phyloP scores from a whole-genome alignment of 2,329 filamentous ascomycete species.

The Bipolaris sorokiniana region DNA sequence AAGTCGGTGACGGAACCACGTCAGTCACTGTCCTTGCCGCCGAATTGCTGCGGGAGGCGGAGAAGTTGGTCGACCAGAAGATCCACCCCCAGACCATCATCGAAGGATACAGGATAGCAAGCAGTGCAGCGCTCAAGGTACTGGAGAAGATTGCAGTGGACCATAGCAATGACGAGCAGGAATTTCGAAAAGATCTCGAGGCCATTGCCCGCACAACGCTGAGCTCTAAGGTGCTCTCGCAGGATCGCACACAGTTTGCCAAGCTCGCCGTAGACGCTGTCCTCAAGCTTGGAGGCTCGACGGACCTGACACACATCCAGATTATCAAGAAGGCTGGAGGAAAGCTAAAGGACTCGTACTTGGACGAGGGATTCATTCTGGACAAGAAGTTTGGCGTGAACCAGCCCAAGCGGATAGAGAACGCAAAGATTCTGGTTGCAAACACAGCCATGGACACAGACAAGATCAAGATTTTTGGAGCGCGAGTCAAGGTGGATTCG shows the following conservation, averaged over 20 bases:
- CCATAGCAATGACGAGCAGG: slow-evolving; percentile 80
- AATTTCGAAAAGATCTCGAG: slow-evolving; percentile 87
- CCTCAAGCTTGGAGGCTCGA: slow-evolving; percentile 84
- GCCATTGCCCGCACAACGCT: slow-evolving; percentile 93
- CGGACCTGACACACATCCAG: slow-evolving; percentile 96
- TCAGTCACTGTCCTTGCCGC: slow-evolving; percentile 96
- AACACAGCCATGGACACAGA: slow-evolving; percentile 99
- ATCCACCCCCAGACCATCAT: slow-evolving; percentile 99
- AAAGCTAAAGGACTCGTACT: slow-evolving; percentile 95
- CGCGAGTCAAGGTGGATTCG: slow-evolving; percentile 92
- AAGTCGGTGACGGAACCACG: slow-evolving; percentile 96
- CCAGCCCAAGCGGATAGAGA: slow-evolving; percentile 95
- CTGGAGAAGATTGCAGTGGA: slow-evolving; percentile 86
- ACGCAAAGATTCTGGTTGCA: slow-evolving; percentile 96
- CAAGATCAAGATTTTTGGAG: slow-evolving; percentile 99
- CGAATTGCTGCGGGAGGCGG: slow-evolving; percentile 92
- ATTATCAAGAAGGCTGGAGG: slow-evolving; percentile 99
- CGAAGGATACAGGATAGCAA: slow-evolving; percentile 97
- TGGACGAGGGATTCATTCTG: slow-evolving; percentile 97
- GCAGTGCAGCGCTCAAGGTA: slow-evolving; percentile 81
- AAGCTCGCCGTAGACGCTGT: slow-evolving; percentile 90
- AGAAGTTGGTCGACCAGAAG: slow-evolving; percentile 97
- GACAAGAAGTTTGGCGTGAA: slow-evolving; percentile 99
- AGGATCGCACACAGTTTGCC: slow-evolving; percentile 92
- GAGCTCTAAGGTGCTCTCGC: slow-evolving; percentile 94